phyloP scores from a whole-genome alignment of 2,329 filamentous ascomycete species.

The Penicillium brasilianum region DNA sequence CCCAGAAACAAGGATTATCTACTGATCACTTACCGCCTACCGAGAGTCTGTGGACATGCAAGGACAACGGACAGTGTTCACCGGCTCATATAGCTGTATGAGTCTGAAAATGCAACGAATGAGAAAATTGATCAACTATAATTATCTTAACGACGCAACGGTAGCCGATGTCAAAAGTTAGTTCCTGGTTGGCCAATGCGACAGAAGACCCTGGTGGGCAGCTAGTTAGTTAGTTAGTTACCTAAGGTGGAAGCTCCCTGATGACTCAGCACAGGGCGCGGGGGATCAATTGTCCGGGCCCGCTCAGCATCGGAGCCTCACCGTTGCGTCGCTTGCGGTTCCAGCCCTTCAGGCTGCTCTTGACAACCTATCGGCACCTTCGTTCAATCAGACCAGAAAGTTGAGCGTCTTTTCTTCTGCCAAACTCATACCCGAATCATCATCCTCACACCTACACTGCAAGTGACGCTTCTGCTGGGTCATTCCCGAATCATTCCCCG shows the following conservation, averaged over 20 bases:
- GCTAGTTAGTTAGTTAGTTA: too few relatives aligned
- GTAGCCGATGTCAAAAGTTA: too few relatives aligned
- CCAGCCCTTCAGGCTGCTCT: conserved; percentile 10
- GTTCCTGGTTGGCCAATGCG: too few relatives aligned
- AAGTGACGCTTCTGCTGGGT: neutral
- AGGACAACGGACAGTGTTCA: neutral
- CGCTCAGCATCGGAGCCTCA: conserved; percentile 21
- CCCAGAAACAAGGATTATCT: neutral
- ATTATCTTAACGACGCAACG: neutral
- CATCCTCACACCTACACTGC: neutral
- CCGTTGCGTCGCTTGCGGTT: conserved; percentile 20
- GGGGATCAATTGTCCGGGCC: conserved; percentile 19
- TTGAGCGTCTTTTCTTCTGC: neutral
- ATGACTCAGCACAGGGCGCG: neutral
- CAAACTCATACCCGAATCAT: neutral
- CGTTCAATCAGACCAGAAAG: neutral
- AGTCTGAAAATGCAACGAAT: too few relatives aligned
- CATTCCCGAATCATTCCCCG: neutral
- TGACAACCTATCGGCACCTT: neutral
- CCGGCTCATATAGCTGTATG: too few relatives aligned
- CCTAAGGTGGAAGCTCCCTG: neutral
- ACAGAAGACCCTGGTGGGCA: too few relatives aligned
- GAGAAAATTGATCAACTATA: too few relatives aligned
- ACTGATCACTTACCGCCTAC: neutral
- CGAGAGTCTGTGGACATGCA: neutral